These are phyloP conservation scores for Eurotiales sp. DNA, from an alignment of 2,329 filamentous ascomycete species.

Conservation along the genomic window DNA sequence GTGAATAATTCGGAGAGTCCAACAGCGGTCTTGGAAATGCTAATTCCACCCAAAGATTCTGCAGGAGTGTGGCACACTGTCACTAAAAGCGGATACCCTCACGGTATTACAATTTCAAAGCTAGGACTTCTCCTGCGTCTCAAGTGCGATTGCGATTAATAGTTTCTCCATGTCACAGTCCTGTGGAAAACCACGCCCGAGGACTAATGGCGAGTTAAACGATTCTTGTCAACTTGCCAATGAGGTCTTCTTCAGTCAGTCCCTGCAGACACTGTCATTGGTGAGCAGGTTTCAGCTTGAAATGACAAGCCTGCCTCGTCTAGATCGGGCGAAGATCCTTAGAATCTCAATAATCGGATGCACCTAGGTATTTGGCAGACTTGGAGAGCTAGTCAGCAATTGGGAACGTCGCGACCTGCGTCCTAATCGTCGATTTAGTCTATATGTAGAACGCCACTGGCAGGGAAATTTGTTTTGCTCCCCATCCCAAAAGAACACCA, in stretches of 20 bases:
- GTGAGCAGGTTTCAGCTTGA: background rate
- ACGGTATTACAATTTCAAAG: constrained; percentile 1
- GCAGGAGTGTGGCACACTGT: constrained; percentile 14
- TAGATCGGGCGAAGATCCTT: constrained; percentile 5
- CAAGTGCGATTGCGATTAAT: constrained; percentile 6
- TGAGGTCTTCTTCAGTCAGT: background rate
- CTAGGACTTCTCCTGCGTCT: constrained; percentile 12
- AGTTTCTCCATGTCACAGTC: constrained; percentile 11
- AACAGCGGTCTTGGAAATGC: background rate
- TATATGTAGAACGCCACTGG: constrained; percentile 3
- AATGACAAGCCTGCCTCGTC: background rate
- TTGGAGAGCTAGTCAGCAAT: constrained; percentile 2
- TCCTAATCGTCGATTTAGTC: background rate
- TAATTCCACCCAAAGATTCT: background rate
- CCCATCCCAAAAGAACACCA: background rate
- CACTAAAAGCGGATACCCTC: constrained; percentile 1
- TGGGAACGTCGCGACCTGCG: background rate
- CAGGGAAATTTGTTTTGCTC: background rate
- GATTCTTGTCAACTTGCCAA: constrained; percentile 1
- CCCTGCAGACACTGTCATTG: background rate
- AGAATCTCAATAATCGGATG: constrained; percentile 8
- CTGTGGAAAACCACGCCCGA: background rate
- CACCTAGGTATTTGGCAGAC: constrained; percentile 5
- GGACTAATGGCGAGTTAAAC: background rate
- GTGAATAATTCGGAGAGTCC: constrained; percentile 11